phyloP scores from a whole-genome alignment of 2,329 filamentous ascomycete genomes.

The Monilinia polystroma region DNA sequence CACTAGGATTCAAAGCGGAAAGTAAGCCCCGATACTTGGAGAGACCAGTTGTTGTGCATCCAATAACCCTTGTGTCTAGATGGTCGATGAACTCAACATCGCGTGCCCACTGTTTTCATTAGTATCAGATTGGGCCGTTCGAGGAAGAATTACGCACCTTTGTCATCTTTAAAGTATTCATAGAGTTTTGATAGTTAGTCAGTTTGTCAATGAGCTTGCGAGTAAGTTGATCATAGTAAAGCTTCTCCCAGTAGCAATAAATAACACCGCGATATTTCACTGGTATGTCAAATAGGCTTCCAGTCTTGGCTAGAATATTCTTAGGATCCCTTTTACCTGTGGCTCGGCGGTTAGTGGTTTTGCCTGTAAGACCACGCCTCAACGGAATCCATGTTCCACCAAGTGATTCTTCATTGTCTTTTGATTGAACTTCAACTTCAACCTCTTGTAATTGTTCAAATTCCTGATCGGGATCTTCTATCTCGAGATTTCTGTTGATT shows the following conservation, averaged over 20 bases:
- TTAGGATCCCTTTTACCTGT: constrained; percentile 28
- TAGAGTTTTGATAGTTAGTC: constrained; percentile 29
- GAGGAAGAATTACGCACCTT: constrained; percentile 27
- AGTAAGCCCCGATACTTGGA: constrained; percentile 67
- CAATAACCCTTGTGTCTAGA: constrained; percentile 48
- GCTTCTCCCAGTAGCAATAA: constrained; percentile 38
- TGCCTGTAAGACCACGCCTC: constrained; percentile 34
- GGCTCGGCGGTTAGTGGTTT: constrained; percentile 13
- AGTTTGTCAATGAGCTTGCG: constrained; percentile 27
- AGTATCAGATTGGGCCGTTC: neutral
- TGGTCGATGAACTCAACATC: constrained; percentile 55
- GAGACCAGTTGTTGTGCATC: constrained; percentile 63
- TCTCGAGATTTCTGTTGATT: constrained; percentile 32
- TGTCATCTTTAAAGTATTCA: constrained; percentile 29
- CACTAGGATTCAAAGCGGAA: constrained; percentile 57
- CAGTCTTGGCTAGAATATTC: constrained; percentile 26
- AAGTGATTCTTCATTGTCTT: constrained; percentile 32
- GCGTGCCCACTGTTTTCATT: constrained; percentile 19
- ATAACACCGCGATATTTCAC: constrained; percentile 33
- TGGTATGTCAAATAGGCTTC: constrained; percentile 37
- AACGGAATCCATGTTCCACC: constrained; percentile 34
- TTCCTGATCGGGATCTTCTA: constrained; percentile 38
- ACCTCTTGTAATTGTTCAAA: constrained; percentile 34
- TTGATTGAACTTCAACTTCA: constrained; percentile 28
- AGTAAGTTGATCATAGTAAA: constrained; percentile 31